Evolutionary conservation across 139 green algal species (phyloP), one percentile per base, ranked within the genome.

Genomic region (Pleodorina starrii): DNA sequence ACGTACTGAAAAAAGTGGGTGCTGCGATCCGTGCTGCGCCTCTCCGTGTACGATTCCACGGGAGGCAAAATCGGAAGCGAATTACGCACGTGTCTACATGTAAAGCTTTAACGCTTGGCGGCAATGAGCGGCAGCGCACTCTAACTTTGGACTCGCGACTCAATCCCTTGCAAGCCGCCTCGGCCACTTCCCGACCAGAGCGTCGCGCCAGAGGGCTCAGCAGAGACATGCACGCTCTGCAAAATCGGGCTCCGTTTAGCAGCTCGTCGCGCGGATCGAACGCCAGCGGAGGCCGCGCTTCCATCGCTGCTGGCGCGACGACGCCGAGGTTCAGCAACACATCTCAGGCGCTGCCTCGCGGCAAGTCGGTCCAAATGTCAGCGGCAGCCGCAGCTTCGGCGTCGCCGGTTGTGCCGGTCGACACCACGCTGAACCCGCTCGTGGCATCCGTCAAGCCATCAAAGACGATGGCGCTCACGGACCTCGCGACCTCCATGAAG

Each of bases 401-500:
- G 6, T n/a, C 73, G 0, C 43, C 75, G 1, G 21, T 63, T 43
- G 59, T 75, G 25, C 50, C 57, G 7, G 94, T 97, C 1, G 96
- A 98, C 80, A 81, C 71, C 25, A 94, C 90, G 0, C 88, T 98
- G 29, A 99, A 99, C 89, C 95, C 96, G 0, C 76, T 93, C 6
- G 94, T 99, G 35, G 93, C 94, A 1, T 85, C 91, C 0, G 80
- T 99, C 32, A 96, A 95, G 78, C 94, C 96, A 0, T 98, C 96
- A 1, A 98, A 98, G 88, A 99, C 98, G 0, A 97, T 99, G 95
- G 95, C 94, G n/a, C 92, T 99, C 5, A 99, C 97, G 0, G 98
- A 99, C 82, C 73, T 98, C 23, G 98, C 98, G 4, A 92, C 92
- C 19, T 90, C 89, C 14, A 93, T 98, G 92, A 93, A 91, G 17